These are phyloP conservation scores for Nymphaea thermarum DNA, from an alignment of 164 flowering plant genomes.

Conservation along the genomic window DNA sequence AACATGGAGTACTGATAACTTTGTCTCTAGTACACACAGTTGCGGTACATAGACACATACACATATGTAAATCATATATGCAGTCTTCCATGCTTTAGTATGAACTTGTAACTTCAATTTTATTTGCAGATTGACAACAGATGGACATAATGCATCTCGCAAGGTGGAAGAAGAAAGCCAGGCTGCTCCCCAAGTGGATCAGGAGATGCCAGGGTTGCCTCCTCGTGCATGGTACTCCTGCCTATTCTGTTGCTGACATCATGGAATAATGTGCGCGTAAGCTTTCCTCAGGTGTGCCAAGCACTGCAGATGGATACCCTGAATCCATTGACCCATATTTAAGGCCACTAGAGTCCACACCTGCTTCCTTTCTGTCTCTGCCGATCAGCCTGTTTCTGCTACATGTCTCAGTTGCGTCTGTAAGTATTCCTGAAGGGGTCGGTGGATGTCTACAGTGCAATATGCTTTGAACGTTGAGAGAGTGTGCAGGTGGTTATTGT, in stretches of 20 bases:
- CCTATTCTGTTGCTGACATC: background rate
- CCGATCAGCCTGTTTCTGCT: background rate
- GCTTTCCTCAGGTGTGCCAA: background rate
- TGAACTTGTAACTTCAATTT: background rate
- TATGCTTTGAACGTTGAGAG: too few species aligned
- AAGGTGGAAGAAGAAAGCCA: slow-evolving; percentile 1
- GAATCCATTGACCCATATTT: background rate
- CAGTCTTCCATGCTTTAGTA: too few species aligned
- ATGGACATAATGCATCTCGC: slow-evolving; percentile 17
- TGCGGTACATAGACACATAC: too few species aligned
- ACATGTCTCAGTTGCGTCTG: too few species aligned
- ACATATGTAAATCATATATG: too few species aligned
- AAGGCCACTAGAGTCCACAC: background rate
- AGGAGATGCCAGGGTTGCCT: slow-evolving; percentile 1
- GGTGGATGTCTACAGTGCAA: too few species aligned
- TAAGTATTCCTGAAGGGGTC: too few species aligned
- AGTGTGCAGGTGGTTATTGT: too few species aligned
- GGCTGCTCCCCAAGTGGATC: background rate
- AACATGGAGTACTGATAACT: too few species aligned
- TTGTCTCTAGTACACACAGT: too few species aligned
- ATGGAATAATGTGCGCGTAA: slow-evolving; percentile 28
- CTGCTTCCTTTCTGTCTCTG: background rate
- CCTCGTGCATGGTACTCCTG: background rate
- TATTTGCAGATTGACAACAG: slow-evolving; percentile 23
- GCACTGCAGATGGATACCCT: background rate